Base-by-base conservation (phyloP, 345 rosid species). In the Euphorbia pulcherrima region DNA sequence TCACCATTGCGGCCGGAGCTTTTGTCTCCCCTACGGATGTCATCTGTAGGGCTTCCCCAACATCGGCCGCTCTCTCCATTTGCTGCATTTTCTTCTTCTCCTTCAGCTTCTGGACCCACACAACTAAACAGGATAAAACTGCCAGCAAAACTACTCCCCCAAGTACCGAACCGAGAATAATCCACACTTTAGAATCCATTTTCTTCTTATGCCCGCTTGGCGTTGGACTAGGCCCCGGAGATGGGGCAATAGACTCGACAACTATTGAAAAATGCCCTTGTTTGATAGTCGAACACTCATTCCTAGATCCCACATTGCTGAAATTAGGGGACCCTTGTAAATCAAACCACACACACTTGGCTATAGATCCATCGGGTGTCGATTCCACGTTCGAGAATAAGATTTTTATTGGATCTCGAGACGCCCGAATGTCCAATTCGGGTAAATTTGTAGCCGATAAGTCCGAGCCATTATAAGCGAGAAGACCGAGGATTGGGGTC, bases 41-140 rank as follows among this genome's bases (percentile, higher is more conserved):
- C 91, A 92, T 88, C 21, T 79, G 84, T 18, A 94, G 77, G 54
- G 90, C 77, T 82, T 94, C 99, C 46, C 99, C 99, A 40, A 77
- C 80, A 51, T 94, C 99, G 28, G 97, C 96, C 65, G 93, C 97
- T 77, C 75, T 94, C 84, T 94, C 92, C 99, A 94, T 92, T 72
- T 81, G 87, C 56, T 81, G 86, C 84, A 92, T 79, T 74, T 72
- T 84, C 85, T 84, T 89, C 52, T 71, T 78, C 52, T 75, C 74
- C 84, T 87, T 89, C 72, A 83, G 82, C 50, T 83, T 86, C 48
- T 74, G 81, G 55, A 77, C 79, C 84, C 97, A 79, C 64, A 84
- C 24, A 1, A 84, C 79, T 14, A 90, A 57, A 59, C 84, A 75
- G 65, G 73, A 65, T 62, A 88, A 68, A 64, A 92, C 72, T 62